Conservation (phyloP, 805 yeast species). For the Hanseniaspora thailandica region DNA sequence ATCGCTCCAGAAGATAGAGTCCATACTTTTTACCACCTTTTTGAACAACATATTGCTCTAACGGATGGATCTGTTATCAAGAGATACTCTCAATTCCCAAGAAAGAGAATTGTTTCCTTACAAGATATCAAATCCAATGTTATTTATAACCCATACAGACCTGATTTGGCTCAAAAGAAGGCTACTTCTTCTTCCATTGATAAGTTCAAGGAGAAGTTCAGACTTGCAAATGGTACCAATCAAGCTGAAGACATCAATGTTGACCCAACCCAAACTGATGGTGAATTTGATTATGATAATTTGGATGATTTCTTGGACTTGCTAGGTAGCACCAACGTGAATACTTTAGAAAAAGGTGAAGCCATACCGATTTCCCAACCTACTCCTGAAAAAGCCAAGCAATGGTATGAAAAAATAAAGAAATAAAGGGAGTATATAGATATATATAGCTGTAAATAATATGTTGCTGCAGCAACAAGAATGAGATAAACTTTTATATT, state of each 20-base stretch:
- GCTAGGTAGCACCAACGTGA: slow-evolving; percentile 21
- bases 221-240: not conserved
- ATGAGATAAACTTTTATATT: too few species aligned
- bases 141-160: slow-evolving; percentile 79
- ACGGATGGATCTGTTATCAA: slow-evolving; percentile 86
- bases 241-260: not conserved
- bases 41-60: slow-evolving; percentile 77
- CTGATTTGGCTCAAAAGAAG: slow-evolving; percentile 61
- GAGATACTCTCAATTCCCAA: slow-evolving; percentile 79
- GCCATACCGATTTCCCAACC: too few species aligned
- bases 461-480: too few species aligned
- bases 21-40: slow-evolving; percentile 86
- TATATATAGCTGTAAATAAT: not conserved
- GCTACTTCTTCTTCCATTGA: slow-evolving; percentile 75
- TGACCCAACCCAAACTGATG: slow-evolving; percentile 1
- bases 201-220: slow-evolving; percentile 57
- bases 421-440: not conserved
- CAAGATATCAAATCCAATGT: slow-evolving; percentile 80
- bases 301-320: slow-evolving; percentile 28
- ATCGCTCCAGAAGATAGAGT: slow-evolving; percentile 61
- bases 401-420: slow-evolving; percentile 13
- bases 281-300: slow-evolving; percentile 19
- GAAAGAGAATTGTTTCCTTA: slow-evolving; percentile 71
- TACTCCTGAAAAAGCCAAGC: too few species aligned
- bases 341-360: slow-evolving; percentile 14